Base-by-base conservation (phyloP, 176 grass and related monocot species). In the Aegilops umbellulata region DNA sequence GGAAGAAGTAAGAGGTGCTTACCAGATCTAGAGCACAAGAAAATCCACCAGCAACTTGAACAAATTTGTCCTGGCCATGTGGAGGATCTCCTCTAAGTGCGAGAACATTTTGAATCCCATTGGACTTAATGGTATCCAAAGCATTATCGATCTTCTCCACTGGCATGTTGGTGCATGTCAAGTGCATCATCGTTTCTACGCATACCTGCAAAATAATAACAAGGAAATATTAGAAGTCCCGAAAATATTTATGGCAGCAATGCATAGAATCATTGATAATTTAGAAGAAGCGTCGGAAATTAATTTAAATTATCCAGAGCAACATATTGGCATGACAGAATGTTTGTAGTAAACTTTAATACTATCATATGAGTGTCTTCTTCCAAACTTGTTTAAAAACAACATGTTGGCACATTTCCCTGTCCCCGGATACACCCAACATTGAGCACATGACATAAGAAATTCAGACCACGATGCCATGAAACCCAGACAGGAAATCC, bases 21-120 rank as follows among this genome's bases (percentile, higher is more conserved):
- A 97, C 94, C 94, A 97, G 77, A 92, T 97, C 90, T 72, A 97
- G 89, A 19, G 92, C 94, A n/a, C 92, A 97, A 72, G 94, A 80
- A 74, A 97, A 97, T 78, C 94, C 94, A 25, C 91, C 91, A 65
- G 88, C 87, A 86, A 92, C 90, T 90, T 94, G 92, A 81, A 94
- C 88, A 90, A 94, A 97, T 58, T 90, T 97, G 86, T 92, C 94
- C 65, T 92, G 94, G 49, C 94, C 94, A 75, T 94, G 91, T 58
- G 92, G 94, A 86, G 92, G 94, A 60, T 97, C 94, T 39, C 94
- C 94, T 86, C 94, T 85, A 38, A 97, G 92, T 69, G 94, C 94
- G 65, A 97, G 76, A 90, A 97, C 91, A 94, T 97, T 97, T 90
- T 97, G 94, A 90, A 97, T 97, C 78, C 92, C 94, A 85, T 97